phyloP scores from a whole-genome alignment of 129 eudicot species.

The sunflower (Helianthus annuus) region DNA sequence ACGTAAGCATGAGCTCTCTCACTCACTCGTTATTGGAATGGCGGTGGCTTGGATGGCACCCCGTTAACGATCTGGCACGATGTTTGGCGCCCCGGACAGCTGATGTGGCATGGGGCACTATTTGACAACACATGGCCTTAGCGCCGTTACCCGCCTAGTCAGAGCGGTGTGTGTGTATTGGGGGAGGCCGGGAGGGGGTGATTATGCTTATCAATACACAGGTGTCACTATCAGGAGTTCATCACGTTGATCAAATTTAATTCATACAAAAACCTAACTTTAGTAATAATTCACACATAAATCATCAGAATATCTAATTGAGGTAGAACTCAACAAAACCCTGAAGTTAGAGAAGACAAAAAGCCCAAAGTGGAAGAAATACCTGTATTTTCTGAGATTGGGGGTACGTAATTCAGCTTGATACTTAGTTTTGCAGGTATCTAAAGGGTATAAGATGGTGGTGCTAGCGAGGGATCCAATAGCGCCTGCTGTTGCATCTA shows the following conservation, averaged over 20 bases:
- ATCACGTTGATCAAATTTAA: background rate
- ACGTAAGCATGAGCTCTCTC: no score
- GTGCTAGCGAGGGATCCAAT: constrained; percentile 90
- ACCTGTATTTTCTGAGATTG: constrained; percentile 69
- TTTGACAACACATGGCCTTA: no score
- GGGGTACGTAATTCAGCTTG: constrained; percentile 84
- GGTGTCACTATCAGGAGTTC: background rate
- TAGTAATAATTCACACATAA: background rate
- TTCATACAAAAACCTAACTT: background rate
- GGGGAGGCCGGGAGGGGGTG: no score
- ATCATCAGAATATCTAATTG: background rate
- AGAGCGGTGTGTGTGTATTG: no score
- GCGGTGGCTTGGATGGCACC: no score
- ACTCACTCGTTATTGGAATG: no score
- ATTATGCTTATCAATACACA: background rate
- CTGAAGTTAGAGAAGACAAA: background rate
- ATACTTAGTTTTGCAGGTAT: constrained; percentile 89
- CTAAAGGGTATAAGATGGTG: constrained; percentile 80
- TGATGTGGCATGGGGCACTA: no score
- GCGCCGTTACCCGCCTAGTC: no score
- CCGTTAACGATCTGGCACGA: no score
- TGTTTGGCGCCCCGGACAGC: no score
- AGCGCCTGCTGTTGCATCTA: constrained; percentile 94
- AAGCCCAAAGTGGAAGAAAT: background rate
- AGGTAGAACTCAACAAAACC: background rate